These are phyloP conservation scores for Scytalidium lignicola DNA, from an alignment of 2,329 filamentous ascomycete genomes.

Conservation along the genomic window DNA sequence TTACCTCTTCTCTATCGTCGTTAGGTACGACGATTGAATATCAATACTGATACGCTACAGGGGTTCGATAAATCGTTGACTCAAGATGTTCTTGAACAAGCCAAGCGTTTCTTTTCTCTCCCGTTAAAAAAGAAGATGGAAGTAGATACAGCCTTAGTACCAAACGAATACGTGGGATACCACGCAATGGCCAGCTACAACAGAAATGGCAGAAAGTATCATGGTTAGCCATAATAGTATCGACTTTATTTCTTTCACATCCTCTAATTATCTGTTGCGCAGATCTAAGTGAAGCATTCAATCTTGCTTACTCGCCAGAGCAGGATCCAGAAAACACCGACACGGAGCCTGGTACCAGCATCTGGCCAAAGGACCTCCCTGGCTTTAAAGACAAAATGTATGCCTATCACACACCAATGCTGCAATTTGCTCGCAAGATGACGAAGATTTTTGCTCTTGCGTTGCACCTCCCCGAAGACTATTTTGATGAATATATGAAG, in stretches of 20 bases:
- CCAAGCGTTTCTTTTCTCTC: slow-evolving; percentile 30
- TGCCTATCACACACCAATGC: slow-evolving; percentile 30
- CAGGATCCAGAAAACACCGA: slow-evolving; percentile 12
- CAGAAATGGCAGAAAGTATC: slow-evolving; percentile 32
- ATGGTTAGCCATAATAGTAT: slow-evolving; percentile 17
- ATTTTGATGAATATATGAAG: slow-evolving; percentile 46
- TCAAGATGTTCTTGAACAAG: slow-evolving; percentile 32
- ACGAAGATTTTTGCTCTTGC: slow-evolving; percentile 48
- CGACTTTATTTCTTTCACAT: slow-evolving; percentile 6
- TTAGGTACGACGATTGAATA: not conserved
- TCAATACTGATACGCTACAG: not conserved
- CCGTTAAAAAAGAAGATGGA: slow-evolving; percentile 31
- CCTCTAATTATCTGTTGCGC: slow-evolving; percentile 14
- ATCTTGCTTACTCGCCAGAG: slow-evolving; percentile 17
- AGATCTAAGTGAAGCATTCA: slow-evolving; percentile 39
- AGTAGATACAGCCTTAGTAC: slow-evolving; percentile 34
- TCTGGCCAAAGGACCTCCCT: slow-evolving; percentile 23
- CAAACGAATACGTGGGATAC: slow-evolving; percentile 34
- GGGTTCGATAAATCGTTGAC: slow-evolving; percentile 2
- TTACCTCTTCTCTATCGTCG: not conserved
- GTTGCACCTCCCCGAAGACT: slow-evolving; percentile 43
- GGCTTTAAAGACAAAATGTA: slow-evolving; percentile 32
- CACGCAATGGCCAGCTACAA: slow-evolving; percentile 35
- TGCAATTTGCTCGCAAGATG: slow-evolving; percentile 37
- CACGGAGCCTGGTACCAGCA: too few relatives aligned